These are phyloP conservation scores for Apiotrichum brassicae DNA, from an alignment of 1,284 basidiomycete genomes.

Conservation along the genomic window DNA sequence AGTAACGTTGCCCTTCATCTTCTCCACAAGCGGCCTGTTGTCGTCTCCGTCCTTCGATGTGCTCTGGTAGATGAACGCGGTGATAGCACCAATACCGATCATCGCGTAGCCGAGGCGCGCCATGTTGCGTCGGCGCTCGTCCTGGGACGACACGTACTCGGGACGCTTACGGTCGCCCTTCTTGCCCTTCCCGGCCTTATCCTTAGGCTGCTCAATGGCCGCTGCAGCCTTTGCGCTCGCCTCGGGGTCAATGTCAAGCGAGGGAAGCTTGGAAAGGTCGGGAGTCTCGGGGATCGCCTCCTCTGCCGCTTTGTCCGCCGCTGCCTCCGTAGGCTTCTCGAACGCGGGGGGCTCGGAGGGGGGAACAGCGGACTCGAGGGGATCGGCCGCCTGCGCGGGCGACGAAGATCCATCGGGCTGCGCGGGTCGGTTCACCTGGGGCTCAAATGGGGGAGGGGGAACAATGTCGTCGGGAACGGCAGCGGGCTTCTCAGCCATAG, in stretches of 20 bases:
- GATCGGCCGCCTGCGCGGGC: neutral
- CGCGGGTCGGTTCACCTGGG: conserved; percentile 13
- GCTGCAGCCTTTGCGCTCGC: conserved; percentile 12
- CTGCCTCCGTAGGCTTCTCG: neutral
- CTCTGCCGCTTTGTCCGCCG: no score
- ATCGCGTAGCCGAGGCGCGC: conserved; percentile 52
- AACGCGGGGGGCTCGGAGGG: conserved; percentile 20
- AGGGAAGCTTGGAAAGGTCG: conserved; percentile 42
- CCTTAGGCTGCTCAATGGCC: conserved; percentile 28
- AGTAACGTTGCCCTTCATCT: conserved; percentile 28
- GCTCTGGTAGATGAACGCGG: conserved; percentile 56
- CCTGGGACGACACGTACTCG: conserved; percentile 57
- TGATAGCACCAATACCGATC: conserved; percentile 53
- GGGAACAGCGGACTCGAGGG: conserved; percentile 2
- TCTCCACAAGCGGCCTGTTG: conserved; percentile 43
- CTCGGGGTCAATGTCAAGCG: conserved; percentile 46
- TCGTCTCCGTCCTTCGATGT: conserved; percentile 43
- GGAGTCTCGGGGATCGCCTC: conserved; percentile 20
- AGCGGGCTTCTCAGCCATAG: conserved; percentile 30
- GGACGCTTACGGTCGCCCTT: conserved; percentile 23
- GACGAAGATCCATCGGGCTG: neutral
- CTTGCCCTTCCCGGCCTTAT: conserved; percentile 17
- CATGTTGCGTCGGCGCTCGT: conserved; percentile 57
- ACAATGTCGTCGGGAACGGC: conserved; percentile 21
- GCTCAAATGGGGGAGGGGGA: conserved; percentile 24